Conservation (phyloP, 371 early-diverging fungal species). For the Circinella minor region DNA sequence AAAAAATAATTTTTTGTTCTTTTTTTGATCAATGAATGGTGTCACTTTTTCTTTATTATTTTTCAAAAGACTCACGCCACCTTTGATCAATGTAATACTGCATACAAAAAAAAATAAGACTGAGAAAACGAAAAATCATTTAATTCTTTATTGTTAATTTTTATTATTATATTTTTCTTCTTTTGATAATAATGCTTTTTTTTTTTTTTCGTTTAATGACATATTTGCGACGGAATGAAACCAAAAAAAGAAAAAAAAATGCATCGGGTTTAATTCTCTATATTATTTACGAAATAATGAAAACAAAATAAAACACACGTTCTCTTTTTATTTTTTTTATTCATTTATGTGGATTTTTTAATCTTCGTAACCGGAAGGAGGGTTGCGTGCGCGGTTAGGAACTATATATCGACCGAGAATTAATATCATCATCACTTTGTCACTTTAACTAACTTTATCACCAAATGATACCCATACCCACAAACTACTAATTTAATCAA, state of each 20-base stretch:
- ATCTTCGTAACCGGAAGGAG: constrained; percentile 55
- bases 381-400: constrained; percentile 49
- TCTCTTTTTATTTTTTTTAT: neutral
- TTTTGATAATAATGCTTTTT: too few relatives aligned
- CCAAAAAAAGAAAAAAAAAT: too few relatives aligned
- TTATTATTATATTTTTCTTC: too few relatives aligned
- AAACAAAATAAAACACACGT: neutral
- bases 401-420: constrained; percentile 23
- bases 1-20: constrained; percentile 5
- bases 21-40: neutral
- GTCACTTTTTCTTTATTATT: neutral
- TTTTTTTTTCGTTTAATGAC: too few relatives aligned
- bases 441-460: too few relatives aligned
- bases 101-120: neutral
- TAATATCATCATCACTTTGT: too few relatives aligned
- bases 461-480: too few relatives aligned
- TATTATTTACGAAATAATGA: neutral
- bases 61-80: constrained; percentile 2
- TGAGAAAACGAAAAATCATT: too few relatives aligned
- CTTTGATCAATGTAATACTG: neutral
- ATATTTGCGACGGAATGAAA: too few relatives aligned
- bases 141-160: too few relatives aligned
- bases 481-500: neutral
- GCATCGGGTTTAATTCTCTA: too few relatives aligned
- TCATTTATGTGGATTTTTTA: neutral